phyloP scores from a whole-genome alignment of 139 green algal species.

The Chlorella sp. region DNA sequence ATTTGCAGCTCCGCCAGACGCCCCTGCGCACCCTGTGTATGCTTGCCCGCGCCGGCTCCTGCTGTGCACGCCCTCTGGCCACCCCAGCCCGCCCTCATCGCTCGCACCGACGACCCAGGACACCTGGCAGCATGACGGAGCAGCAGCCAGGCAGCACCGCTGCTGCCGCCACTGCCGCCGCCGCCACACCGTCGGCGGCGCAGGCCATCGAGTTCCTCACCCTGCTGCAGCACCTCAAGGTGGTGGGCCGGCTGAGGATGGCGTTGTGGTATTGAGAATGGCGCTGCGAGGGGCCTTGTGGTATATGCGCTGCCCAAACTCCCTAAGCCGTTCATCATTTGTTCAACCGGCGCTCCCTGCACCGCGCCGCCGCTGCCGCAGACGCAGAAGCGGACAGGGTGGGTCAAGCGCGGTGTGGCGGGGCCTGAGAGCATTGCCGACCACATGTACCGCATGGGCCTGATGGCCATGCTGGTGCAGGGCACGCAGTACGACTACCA shows the following conservation, averaged over 20 bases:
- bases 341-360: neutral
- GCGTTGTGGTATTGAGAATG: too few species aligned
- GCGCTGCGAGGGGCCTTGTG: too few species aligned
- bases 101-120: neutral
- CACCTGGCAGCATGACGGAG: neutral
- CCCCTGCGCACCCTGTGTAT: too few species aligned
- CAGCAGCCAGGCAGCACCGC: neutral
- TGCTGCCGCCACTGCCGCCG: neutral
- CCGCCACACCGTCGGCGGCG: neutral
- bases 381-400: constrained; percentile 89
- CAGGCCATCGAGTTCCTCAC: constrained; percentile 79
- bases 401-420: constrained; percentile 80
- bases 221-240: constrained; percentile 84
- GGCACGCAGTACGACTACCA: constrained; percentile 48
- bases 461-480: constrained; percentile 87
- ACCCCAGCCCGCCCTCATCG: too few species aligned
- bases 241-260: too few species aligned
- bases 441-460: constrained; percentile 96
- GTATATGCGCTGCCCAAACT: too few species aligned
- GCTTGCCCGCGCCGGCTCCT: too few species aligned
- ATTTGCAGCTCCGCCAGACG: too few species aligned
- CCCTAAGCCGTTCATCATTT: too few species aligned
- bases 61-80: too few species aligned
- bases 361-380: constrained; percentile 39
- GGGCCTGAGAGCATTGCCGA: constrained; percentile 93